Conservation (phyloP, 352 stramenopile genomes). For the Thalassiosira hispida region DNA sequence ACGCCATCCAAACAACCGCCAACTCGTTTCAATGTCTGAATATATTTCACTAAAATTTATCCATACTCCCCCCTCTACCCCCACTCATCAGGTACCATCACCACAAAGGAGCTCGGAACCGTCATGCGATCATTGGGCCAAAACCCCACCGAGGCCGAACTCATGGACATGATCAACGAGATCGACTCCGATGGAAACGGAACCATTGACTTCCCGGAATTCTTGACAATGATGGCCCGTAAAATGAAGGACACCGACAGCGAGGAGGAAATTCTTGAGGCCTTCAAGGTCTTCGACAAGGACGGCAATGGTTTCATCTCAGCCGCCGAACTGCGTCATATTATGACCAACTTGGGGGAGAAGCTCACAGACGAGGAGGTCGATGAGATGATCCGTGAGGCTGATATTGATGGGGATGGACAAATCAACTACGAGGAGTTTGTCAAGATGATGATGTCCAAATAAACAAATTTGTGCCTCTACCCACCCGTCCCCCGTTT, state of each 20-base stretch:
- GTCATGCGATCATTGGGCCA: slow-evolving; percentile 98
- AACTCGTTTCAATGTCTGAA: no score
- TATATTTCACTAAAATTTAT: neutral
- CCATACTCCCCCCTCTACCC: neutral
- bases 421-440: slow-evolving; percentile 99
- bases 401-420: slow-evolving; percentile 97
- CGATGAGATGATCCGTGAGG: slow-evolving; percentile 99
- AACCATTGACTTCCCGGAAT: slow-evolving; percentile 99
- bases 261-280: slow-evolving; percentile 98
- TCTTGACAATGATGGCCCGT: slow-evolving; percentile 98
- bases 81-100: slow-evolving; percentile 94
- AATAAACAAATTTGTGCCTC: slow-evolving; percentile 78
- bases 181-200: slow-evolving; percentile 97
- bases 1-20: no score
- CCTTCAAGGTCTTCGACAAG: slow-evolving; percentile 98
- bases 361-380: slow-evolving; percentile 98
- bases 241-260: slow-evolving; percentile 99
- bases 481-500: no score
- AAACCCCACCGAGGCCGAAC: slow-evolving; percentile 97
- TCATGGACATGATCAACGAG: slow-evolving; percentile 99
- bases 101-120: slow-evolving; percentile 98
- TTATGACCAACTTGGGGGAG: slow-evolving; percentile 99
- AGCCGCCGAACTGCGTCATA: slow-evolving; percentile 96
- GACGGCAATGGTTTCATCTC: slow-evolving; percentile 99
- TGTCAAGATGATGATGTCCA: slow-evolving; percentile 99